These are phyloP conservation scores for Calendula officinalis DNA, from an alignment of 129 eudicot species.

Conservation along the genomic window DNA sequence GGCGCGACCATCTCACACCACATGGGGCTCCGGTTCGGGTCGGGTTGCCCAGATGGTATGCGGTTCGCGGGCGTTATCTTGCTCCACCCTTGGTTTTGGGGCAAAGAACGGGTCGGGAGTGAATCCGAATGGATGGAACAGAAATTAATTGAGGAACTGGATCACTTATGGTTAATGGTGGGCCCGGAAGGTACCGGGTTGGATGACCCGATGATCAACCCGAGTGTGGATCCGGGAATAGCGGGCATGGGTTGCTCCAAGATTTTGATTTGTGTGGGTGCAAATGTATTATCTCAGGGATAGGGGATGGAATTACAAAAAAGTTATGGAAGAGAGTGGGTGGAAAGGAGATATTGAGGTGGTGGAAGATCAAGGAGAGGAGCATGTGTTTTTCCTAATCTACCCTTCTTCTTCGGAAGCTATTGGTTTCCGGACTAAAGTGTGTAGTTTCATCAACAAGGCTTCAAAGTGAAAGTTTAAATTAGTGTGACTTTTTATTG, in stretches of 20 bases:
- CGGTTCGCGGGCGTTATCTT: neutral
- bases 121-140: neutral
- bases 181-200: neutral
- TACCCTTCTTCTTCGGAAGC: neutral
- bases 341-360: neutral
- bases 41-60: neutral
- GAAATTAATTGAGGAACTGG: too few species aligned
- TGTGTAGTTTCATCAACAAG: neutral
- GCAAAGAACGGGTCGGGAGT: neutral
- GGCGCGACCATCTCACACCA: neutral
- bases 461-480: too few species aligned
- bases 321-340: neutral
- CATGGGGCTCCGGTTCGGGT: neutral
- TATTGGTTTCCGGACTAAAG: neutral
- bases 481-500: too few species aligned
- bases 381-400: neutral
- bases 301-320: neutral
- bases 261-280: slow-evolving; percentile 4
- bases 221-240: neutral
- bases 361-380: neutral
- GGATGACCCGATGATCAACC: slow-evolving; percentile 1
- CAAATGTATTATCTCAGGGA: slow-evolving; percentile 1
- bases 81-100: slow-evolving; percentile 5
- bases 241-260: neutral
- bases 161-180: neutral